phyloP scores from a whole-genome alignment of 2,329 filamentous ascomycete species.

The Neurospora sp. region DNA sequence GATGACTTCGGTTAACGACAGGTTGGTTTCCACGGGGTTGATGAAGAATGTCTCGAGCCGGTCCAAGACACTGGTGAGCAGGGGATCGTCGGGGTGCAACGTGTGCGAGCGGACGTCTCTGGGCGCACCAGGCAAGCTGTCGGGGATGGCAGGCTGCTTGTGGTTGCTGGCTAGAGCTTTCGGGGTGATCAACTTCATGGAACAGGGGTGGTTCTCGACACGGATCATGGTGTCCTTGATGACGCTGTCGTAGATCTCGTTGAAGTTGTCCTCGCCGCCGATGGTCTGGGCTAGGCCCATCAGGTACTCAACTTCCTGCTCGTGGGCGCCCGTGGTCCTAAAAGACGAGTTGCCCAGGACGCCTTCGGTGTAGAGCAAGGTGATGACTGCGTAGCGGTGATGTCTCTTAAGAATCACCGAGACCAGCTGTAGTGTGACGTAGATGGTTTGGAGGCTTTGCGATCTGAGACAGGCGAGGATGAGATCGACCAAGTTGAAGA shows the following conservation, averaged over 20 bases:
- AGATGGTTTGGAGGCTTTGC: constrained; percentile 76
- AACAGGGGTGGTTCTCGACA: constrained; percentile 66
- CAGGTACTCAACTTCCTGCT: constrained; percentile 64
- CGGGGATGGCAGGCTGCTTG: constrained; percentile 43
- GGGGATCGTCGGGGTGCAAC: constrained; percentile 51
- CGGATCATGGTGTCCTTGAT: constrained; percentile 61
- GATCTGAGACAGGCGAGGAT: constrained; percentile 79
- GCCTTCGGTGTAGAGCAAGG: constrained; percentile 59
- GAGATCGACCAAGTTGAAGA: constrained; percentile 91
- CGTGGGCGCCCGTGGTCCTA: constrained; percentile 64
- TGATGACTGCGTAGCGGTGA: constrained; percentile 74
- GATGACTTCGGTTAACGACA: constrained; percentile 76
- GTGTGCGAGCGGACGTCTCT: constrained; percentile 52
- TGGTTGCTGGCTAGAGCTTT: constrained; percentile 47
- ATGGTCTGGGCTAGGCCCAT: constrained; percentile 59
- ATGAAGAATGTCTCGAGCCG: constrained; percentile 74
- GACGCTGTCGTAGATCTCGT: constrained; percentile 63
- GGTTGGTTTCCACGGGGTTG: constrained; percentile 84
- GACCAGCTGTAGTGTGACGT: constrained; percentile 78
- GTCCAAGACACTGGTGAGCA: constrained; percentile 56
- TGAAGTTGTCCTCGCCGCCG: constrained; percentile 59
- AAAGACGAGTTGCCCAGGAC: constrained; percentile 42
- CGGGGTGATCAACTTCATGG: constrained; percentile 56
- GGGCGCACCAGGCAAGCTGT: constrained; percentile 51
- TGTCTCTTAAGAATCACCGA: constrained; percentile 81